Percentiles rank a stretch among this genome's conserved stretches.
Evolutionary conservation across 2,329 filamentous ascomycete species (phyloP).

Genomic region (Fusarium subglutinans): DNA sequence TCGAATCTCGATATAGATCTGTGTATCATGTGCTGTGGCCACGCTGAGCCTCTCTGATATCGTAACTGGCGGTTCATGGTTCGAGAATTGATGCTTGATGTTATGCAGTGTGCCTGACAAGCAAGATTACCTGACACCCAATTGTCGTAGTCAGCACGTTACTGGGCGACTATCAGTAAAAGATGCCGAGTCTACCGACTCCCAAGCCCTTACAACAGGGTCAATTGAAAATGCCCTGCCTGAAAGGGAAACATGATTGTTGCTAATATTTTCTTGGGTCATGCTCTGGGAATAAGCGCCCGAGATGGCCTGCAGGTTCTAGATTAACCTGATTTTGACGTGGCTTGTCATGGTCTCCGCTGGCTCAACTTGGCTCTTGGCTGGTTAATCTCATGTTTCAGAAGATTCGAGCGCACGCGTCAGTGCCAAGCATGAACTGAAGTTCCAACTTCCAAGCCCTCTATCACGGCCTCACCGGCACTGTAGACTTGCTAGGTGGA

Average conservation of each 20-base stretch:
- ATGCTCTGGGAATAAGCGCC: constrained; percentile 5
- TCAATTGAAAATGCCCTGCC: constrained; percentile 6
- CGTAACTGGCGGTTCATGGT: not conserved
- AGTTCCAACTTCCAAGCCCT: constrained; percentile 9
- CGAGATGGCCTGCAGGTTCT: not conserved
- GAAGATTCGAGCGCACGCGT: constrained; percentile 26
- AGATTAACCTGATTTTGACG: constrained; percentile 21
- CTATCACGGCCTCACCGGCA: constrained; percentile 31
- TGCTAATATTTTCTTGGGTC: constrained; percentile 1
- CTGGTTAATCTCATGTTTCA: constrained; percentile 25
- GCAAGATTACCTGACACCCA: constrained; percentile 31
- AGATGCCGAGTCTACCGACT: constrained; percentile 37
- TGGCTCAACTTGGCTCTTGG: constrained; percentile 20
- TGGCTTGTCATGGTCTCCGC: constrained; percentile 10
- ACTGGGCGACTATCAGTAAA: not conserved
- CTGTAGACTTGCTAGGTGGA: constrained; percentile 15
- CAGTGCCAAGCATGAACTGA: constrained; percentile 39
- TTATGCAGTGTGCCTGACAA: constrained; percentile 11
- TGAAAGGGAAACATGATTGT: constrained; percentile 18
- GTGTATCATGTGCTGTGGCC: not conserved
- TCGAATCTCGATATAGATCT: constrained; percentile 25
- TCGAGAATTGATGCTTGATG: not conserved
- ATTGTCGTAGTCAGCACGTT: constrained; percentile 28
- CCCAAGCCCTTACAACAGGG: constrained; percentile 13
- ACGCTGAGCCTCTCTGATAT: constrained; percentile 15